phyloP scores from a whole-genome alignment of 2,329 filamentous ascomycete species.

The Balansia obtecta region DNA sequence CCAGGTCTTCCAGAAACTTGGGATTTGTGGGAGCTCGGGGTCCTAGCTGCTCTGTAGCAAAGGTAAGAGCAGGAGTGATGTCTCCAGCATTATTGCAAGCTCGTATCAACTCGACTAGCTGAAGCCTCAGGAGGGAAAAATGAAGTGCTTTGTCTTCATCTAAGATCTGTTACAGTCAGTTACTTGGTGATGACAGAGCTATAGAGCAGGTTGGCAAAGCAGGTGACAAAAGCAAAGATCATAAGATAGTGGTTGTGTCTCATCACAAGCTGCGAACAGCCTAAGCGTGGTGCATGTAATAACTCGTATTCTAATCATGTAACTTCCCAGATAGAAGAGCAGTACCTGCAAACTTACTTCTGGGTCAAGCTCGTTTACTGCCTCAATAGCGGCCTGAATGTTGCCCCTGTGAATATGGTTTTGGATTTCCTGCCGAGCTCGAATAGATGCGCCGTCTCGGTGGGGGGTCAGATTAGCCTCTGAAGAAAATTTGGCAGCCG shows the following conservation, averaged over 20 bases:
- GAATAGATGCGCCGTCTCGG: constrained; percentile 60
- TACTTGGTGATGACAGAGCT: not conserved
- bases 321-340: not conserved
- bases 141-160: constrained; percentile 74
- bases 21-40: constrained; percentile 73
- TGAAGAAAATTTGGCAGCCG: constrained; percentile 83
- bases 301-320: constrained; percentile 83
- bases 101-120: constrained; percentile 88
- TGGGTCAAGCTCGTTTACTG: constrained; percentile 80
- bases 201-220: not conserved
- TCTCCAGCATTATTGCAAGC: constrained; percentile 57
- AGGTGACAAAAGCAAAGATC: constrained; percentile 13
- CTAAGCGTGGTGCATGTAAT: constrained; percentile 99
- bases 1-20: constrained; percentile 74
- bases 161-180: constrained; percentile 52
- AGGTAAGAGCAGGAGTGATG: constrained; percentile 68
- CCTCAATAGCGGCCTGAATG: constrained; percentile 73
- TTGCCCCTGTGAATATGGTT: constrained; percentile 76
- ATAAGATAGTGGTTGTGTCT: constrained; percentile 56
- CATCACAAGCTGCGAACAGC: constrained; percentile 73
- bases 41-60: constrained; percentile 77
- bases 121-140: constrained; percentile 79
- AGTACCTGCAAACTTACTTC: constrained; percentile 52
- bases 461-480: constrained; percentile 79
- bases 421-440: constrained; percentile 69